Percentiles rank a stretch among this genome's conserved stretches.
Conservation (phyloP, 2,329 filamentous ascomycete genomes). For the Hypoxylon sp. region DNA sequence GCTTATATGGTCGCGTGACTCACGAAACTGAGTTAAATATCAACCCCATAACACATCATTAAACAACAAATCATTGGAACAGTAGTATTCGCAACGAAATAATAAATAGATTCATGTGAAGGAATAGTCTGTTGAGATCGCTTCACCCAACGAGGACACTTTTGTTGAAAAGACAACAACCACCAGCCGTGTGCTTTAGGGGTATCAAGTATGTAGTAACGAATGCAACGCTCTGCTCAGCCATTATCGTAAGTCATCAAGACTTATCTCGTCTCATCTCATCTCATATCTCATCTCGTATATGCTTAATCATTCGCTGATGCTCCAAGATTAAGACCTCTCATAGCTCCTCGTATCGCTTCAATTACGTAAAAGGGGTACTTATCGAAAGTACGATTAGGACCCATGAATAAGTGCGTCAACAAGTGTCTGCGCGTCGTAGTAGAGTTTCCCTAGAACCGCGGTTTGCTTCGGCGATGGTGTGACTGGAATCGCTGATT, state of each 20-base stretch:
- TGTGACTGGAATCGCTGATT: slow-evolving; percentile 56
- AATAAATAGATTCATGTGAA: neutral
- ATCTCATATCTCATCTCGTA: slow-evolving; percentile 15
- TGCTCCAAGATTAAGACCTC: neutral
- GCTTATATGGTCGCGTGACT: neutral
- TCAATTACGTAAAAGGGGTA: neutral
- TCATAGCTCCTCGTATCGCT: neutral
- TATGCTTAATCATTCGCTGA: slow-evolving; percentile 1
- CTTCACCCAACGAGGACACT: slow-evolving; percentile 5
- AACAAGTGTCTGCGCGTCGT: slow-evolving; percentile 67
- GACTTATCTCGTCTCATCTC: slow-evolving; percentile 16
- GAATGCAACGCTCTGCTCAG: slow-evolving; percentile 17
- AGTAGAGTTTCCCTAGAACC: slow-evolving; percentile 61
- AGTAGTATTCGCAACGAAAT: neutral
- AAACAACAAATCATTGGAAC: neutral
- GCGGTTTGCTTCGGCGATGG: slow-evolving; percentile 56
- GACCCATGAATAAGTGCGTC: slow-evolving; percentile 52
- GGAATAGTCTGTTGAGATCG: neutral
- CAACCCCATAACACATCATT: too few relatives aligned
- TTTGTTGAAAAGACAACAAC: slow-evolving; percentile 14
- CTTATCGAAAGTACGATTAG: slow-evolving; percentile 10
- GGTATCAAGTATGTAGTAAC: slow-evolving; percentile 32
- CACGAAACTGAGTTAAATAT: too few relatives aligned
- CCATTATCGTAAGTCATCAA: slow-evolving; percentile 8
- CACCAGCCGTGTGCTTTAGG: slow-evolving; percentile 16